phyloP scores from a whole-genome alignment of 768 basidiomycete genomes.

The Lactarius tabidus region DNA sequence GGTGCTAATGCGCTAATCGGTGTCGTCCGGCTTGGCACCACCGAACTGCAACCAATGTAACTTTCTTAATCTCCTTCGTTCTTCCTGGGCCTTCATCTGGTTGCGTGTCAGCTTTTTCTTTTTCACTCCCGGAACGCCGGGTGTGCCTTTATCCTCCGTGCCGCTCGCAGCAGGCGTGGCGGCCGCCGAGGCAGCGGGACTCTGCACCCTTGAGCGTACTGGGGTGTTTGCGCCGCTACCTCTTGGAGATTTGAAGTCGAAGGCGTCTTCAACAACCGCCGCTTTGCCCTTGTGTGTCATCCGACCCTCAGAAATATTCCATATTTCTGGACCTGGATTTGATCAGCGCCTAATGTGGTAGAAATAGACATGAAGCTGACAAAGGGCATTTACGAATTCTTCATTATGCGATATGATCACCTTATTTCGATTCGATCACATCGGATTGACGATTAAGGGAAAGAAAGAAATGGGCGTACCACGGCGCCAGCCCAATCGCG shows the following conservation, averaged over 20 bases:
- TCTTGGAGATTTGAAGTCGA: constrained; percentile 66
- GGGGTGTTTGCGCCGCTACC: constrained; percentile 73
- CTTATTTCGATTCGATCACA: constrained; percentile 35
- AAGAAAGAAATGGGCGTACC: constrained; percentile 39
- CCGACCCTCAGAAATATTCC: constrained; percentile 85
- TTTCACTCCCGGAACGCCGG: constrained; percentile 51
- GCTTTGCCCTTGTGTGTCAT: constrained; percentile 87
- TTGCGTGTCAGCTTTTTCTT: constrained; percentile 93
- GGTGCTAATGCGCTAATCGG: constrained; percentile 45
- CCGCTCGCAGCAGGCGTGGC: constrained; percentile 80
- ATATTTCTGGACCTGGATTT: constrained; percentile 77
- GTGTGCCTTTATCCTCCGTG: constrained; percentile 53
- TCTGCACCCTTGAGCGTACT: constrained; percentile 61
- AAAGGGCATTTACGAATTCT: constrained; percentile 80
- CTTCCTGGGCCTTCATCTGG: constrained; percentile 85
- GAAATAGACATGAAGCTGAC: constrained; percentile 43
- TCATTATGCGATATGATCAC: constrained; percentile 96
- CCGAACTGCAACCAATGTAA: constrained; percentile 79
- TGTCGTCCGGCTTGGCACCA: constrained; percentile 80
- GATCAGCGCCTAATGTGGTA: constrained; percentile 26
- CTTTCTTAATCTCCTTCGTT: constrained; percentile 75
- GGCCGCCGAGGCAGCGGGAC: constrained; percentile 62
- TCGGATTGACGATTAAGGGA: constrained; percentile 26
- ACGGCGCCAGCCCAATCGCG: constrained; percentile 93
- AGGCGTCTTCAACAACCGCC: constrained; percentile 79